Conservation (phyloP, 345 rosid species). For the Lumnitzera racemosa region DNA sequence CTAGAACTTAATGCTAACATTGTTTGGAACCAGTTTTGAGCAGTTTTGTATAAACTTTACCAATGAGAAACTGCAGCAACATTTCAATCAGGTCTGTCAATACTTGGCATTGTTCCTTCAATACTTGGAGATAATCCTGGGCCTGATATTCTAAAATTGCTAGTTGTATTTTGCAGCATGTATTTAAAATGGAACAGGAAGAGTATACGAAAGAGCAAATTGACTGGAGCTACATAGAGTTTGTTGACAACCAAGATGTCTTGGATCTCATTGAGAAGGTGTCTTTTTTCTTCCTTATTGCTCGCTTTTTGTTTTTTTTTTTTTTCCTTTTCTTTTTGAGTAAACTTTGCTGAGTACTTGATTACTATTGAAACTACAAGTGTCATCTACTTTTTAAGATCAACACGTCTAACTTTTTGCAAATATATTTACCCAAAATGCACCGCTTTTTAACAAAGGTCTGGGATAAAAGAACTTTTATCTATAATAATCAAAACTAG, state of each 20-base stretch:
- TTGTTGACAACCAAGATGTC: constrained; percentile 99
- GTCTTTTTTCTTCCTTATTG: constrained; percentile 2
- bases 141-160: constrained; percentile 13
- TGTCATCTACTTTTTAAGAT: background rate
- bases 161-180: constrained; percentile 55
- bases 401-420: constrained; percentile 6
- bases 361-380: too few relatives aligned
- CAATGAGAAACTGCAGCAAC: constrained; percentile 98
- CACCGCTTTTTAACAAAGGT: too few relatives aligned
- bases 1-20: constrained; percentile 17
- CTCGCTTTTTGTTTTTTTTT: constrained; percentile 6
- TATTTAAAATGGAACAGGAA: constrained; percentile 99
- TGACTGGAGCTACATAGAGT: constrained; percentile 99
- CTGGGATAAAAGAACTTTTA: background rate
- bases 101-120: constrained; percentile 3
- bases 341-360: background rate
- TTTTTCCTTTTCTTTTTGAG: background rate
- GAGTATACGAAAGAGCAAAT: constrained; percentile 98
- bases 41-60: constrained; percentile 99
- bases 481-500: too few relatives aligned
- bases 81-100: constrained; percentile 80
- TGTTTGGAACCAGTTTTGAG: constrained; percentile 58
- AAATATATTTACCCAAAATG: too few relatives aligned
- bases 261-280: constrained; percentile 98
- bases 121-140: constrained; percentile 5